Percentiles rank a stretch among this genome's conserved stretches.
These are phyloP conservation scores for Coprinellus aureogranulatus DNA, from an alignment of 768 basidiomycete species.

Conservation along the genomic window DNA sequence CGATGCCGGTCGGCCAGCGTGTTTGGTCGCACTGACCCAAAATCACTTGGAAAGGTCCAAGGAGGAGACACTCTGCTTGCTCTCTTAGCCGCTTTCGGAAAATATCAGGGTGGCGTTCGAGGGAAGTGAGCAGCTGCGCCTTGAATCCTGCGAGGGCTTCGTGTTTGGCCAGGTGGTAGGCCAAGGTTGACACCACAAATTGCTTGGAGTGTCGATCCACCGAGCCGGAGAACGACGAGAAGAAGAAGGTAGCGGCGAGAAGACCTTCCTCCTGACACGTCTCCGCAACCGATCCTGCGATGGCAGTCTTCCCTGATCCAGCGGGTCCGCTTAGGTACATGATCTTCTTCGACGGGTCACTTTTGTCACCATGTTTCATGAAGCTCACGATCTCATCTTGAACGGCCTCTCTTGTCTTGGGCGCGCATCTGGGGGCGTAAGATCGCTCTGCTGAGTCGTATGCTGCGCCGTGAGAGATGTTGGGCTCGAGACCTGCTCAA, in stretches of 20 bases:
- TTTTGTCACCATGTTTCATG: neutral
- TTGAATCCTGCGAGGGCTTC: neutral
- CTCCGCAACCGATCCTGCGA: conserved; percentile 10
- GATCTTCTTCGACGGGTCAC: neutral
- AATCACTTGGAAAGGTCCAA: neutral
- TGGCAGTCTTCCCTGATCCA: conserved; percentile 10
- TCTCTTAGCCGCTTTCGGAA: neutral
- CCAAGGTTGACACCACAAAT: neutral
- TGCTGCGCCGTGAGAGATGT: neutral
- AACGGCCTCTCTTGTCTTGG: neutral
- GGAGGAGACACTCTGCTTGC: neutral
- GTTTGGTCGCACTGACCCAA: neutral
- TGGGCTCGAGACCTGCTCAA: neutral
- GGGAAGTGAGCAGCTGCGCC: neutral
- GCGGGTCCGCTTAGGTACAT: conserved; percentile 10
- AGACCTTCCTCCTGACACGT: neutral
- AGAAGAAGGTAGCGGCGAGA: conserved; percentile 13
- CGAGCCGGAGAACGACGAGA: conserved; percentile 3
- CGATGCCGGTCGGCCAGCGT: neutral
- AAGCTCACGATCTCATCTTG: conserved; percentile 3
- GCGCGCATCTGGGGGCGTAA: neutral
- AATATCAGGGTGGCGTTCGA: neutral
- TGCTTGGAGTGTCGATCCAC: neutral
- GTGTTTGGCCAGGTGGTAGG: neutral
- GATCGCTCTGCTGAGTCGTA: neutral